Conservation (phyloP, 2,329 filamentous ascomycete species). For the Leptographium galeiforme region DNA sequence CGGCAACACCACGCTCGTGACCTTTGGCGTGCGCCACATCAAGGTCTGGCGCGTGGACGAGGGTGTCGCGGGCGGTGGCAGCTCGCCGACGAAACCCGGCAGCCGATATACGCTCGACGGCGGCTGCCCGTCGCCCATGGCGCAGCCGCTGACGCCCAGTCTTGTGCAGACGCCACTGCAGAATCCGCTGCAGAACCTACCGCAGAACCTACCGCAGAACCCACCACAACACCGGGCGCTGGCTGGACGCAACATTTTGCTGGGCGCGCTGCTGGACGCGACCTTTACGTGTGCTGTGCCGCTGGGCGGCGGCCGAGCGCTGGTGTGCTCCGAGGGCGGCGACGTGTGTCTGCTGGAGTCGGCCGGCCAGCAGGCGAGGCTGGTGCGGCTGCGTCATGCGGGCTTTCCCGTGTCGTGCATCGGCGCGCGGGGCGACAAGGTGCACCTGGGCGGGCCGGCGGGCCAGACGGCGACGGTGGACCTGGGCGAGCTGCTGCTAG, state of each 20-base stretch:
- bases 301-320: conserved; percentile 58
- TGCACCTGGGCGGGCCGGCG: conserved; percentile 57
- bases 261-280: conserved; percentile 68
- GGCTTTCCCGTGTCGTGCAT: conserved; percentile 58
- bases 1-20: conserved; percentile 65
- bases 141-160: conserved; percentile 8
- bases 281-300: conserved; percentile 69
- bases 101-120: conserved; percentile 38
- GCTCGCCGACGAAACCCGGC: conserved; percentile 45
- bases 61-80: conserved; percentile 18
- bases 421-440: conserved; percentile 40
- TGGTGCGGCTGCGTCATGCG: conserved; percentile 52
- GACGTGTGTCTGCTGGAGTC: conserved; percentile 85
- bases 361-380: conserved; percentile 53
- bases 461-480: conserved; percentile 43
- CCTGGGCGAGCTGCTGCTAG: conserved; percentile 30
- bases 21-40: conserved; percentile 79
- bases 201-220: conserved; percentile 1
- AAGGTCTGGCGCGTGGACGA: conserved; percentile 88
- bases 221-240: conserved; percentile 47
- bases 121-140: conserved; percentile 18
- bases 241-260: conserved; percentile 72
- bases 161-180: background rate
- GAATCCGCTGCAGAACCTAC: conserved; percentile 25
- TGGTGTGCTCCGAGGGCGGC: conserved; percentile 78